phyloP scores from a whole-genome alignment of 306 rosid species.

The Carpinus viminea region DNA sequence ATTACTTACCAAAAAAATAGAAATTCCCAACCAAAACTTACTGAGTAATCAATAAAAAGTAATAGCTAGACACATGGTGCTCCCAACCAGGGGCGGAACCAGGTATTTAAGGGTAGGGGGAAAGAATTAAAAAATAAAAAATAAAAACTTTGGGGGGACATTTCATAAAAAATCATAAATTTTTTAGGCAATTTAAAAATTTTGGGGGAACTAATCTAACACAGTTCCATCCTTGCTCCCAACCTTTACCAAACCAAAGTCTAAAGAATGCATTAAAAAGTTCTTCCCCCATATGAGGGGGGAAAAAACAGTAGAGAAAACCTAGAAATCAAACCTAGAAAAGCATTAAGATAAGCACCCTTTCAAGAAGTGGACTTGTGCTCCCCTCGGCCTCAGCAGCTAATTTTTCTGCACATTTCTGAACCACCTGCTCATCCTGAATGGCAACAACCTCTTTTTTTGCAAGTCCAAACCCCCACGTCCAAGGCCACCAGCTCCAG shows the following conservation, averaged over 20 bases:
- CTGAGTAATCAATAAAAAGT: not conserved
- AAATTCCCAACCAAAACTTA: not conserved
- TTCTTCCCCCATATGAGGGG: not conserved
- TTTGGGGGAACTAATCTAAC: no score
- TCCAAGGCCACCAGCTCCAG: constrained; percentile 40
- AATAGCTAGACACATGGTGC: not conserved
- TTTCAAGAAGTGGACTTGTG: constrained; percentile 78
- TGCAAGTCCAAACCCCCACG: constrained; percentile 23
- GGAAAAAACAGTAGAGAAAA: no score
- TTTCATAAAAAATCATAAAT: no score
- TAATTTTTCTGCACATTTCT: constrained; percentile 71
- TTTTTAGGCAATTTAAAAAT: no score
- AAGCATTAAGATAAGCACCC: constrained; percentile 51
- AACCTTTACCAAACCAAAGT: no score
- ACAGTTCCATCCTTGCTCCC: no score
- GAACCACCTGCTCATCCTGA: constrained; percentile 32
- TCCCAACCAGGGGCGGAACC: no score
- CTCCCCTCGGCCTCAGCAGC: constrained; percentile 66
- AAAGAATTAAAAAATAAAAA: no score
- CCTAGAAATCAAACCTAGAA: not conserved
- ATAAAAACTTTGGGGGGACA: no score
- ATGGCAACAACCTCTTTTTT: constrained; percentile 31
- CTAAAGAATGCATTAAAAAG: not conserved
- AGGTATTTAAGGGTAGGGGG: no score
- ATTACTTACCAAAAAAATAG: no score